Base-by-base conservation (phyloP, 208 protist genomes). In the Acanthamoeba culbertsoni region DNA sequence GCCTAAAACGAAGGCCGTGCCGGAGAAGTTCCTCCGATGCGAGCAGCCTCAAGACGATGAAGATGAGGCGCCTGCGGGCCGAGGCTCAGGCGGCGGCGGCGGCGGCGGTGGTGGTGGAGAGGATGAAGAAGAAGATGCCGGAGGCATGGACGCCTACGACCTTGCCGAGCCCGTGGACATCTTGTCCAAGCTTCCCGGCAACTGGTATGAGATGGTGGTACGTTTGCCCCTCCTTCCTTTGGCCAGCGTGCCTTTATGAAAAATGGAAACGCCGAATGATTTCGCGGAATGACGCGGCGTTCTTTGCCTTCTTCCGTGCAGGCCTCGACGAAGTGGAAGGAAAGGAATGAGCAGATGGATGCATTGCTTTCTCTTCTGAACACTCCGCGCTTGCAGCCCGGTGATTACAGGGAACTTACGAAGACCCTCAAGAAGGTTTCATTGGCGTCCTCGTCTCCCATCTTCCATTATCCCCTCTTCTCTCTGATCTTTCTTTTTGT, bases 311-410 rank as follows among this genome's bases (percentile, higher is more conserved):
- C 31, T 51, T 53, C 16, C 37, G n/a, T 10, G 3, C 14, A 92
- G 86, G 63, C 37, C 0, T 92, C 86, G 33, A 8, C 59, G 18
- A 96, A 95, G 63, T 96, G 95, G 95, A 77, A 92, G n/a, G 55
- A 68, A 23, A 84, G 95, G 20, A 93, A 93, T 10, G 95, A 96
- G 16, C 93, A 94, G 53, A 89, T 96, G 35, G 91, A 96, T 26
- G 33, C 2, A 8, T 40, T 95, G 0, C 26, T 71, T 4, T 37
- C 53, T 5, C 68, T 92, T 20, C 33, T 82, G n/a, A 45, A 77
- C 31, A 63, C 18, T 4, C 93, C 93, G 2, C 93, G 93, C 33
- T 26, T 96, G 2, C 62, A 53, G 26, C 46, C 37, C 23, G 94
- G 62, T 12, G 94, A 95, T 35, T 95, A 94, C 84, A 18, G 28